Conservation (phyloP, 176 grass and related monocot species). For the Aegilops speltoides region DNA sequence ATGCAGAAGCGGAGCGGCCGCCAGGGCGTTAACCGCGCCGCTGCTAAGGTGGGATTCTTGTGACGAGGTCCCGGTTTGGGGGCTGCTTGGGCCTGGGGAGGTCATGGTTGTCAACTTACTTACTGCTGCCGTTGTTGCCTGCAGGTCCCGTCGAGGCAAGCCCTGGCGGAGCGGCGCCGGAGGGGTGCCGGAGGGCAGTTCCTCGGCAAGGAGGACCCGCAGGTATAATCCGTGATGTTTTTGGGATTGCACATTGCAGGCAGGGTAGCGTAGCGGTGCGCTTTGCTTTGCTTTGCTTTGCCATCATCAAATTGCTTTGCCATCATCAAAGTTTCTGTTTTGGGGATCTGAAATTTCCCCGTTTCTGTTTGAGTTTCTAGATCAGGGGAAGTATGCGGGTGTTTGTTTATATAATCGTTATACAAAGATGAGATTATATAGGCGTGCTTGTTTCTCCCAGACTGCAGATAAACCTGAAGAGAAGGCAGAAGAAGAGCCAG, state of each 20-base stretch:
- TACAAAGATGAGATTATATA: neutral
- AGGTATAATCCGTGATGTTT: constrained; percentile 43
- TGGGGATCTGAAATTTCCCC: neutral
- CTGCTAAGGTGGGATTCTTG: constrained; percentile 58
- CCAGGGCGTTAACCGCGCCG: constrained; percentile 55
- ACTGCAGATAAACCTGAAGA: constrained; percentile 55
- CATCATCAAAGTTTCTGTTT: neutral
- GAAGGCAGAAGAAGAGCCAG: constrained; percentile 58
- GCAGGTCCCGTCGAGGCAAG: constrained; percentile 80
- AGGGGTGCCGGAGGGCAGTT: constrained; percentile 81
- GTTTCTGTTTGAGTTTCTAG: neutral
- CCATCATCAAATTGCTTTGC: neutral
- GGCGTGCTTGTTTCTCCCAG: constrained; percentile 35
- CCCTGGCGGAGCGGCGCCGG: constrained; percentile 77
- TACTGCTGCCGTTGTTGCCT: constrained; percentile 15
- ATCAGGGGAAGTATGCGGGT: neutral
- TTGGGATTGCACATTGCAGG: constrained; percentile 9
- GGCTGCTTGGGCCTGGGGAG: neutral
- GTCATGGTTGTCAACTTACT: neutral
- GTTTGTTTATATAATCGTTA: neutral
- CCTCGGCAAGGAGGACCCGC: constrained; percentile 71
- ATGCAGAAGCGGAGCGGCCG: constrained; percentile 92
- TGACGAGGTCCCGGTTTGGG: neutral
- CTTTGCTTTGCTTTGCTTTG: neutral
- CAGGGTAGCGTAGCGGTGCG: neutral